Conservation (phyloP, 495 filamentous ascomycete genomes). For the Aspergillus indologenus region DNA sequence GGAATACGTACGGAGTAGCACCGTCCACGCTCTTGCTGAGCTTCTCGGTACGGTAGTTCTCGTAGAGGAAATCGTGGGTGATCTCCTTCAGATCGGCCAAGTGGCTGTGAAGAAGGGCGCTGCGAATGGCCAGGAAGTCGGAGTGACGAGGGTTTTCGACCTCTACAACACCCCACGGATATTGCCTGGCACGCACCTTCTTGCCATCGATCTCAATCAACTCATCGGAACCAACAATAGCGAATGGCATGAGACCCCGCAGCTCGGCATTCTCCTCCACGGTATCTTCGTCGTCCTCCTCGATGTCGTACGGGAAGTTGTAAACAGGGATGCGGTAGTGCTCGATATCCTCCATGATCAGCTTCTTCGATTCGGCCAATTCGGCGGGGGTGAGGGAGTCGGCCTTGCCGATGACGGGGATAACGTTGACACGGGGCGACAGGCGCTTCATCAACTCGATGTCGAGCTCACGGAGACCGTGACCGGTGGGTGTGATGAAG, state of each 20-base stretch:
- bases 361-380: conserved; percentile 97
- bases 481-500: conserved; percentile 98
- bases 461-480: conserved; percentile 96
- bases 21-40: conserved; percentile 98
- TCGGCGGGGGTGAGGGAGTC: conserved; percentile 95
- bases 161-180: conserved; percentile 98
- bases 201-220: conserved; percentile 89
- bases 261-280: conserved; percentile 98
- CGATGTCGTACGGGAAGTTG: conserved; percentile 99
- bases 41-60: conserved; percentile 99
- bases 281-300: conserved; percentile 98
- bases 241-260: conserved; percentile 95
- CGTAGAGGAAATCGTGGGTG: conserved; percentile 98
- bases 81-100: conserved; percentile 98
- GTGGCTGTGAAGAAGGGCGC: conserved; percentile 93
- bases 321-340: conserved; percentile 99
- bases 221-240: conserved; percentile 96
- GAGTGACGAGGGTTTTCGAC: conserved; percentile 99
- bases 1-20: conserved; percentile 70
- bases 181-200: conserved; percentile 90
- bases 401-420: conserved; percentile 97
- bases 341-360: conserved; percentile 99
- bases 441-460: conserved; percentile 99
- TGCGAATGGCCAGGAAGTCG: conserved; percentile 96
- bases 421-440: conserved; percentile 96